These are phyloP conservation scores for Rhodofomes roseus DNA, from an alignment of 1,284 basidiomycete species.

Conservation along the genomic window DNA sequence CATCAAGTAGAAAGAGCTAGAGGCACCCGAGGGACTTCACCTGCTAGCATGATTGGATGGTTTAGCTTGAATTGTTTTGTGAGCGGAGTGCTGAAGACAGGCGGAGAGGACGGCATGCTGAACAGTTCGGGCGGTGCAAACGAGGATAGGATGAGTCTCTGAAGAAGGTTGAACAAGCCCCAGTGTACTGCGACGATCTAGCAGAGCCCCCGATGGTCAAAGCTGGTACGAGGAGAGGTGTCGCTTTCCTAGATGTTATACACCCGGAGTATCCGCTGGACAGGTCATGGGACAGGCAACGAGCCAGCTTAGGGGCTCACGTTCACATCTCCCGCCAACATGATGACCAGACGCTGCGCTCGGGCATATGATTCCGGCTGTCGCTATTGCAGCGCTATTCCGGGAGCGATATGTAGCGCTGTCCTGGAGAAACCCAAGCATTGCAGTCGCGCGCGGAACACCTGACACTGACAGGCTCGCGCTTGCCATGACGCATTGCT, in stretches of 20 bases:
- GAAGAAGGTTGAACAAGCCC: background rate
- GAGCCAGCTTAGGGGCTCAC: background rate
- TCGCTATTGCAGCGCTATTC: no score
- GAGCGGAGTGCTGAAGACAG: slow-evolving; percentile 59
- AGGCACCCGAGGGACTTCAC: slow-evolving; percentile 23
- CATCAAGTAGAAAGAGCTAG: background rate
- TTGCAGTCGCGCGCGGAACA: no score
- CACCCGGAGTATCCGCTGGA: background rate
- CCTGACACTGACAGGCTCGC: no score
- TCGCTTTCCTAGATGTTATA: background rate
- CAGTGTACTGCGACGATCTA: no score
- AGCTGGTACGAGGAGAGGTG: background rate
- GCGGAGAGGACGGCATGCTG: slow-evolving; percentile 54
- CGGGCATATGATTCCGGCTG: background rate
- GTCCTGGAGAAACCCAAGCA: background rate
- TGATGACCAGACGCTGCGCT: background rate
- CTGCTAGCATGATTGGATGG: slow-evolving; percentile 81
- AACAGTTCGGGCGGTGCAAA: background rate
- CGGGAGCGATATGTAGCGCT: background rate
- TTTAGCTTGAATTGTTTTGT: slow-evolving; percentile 72
- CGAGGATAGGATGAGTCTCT: background rate
- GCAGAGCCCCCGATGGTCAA: no score
- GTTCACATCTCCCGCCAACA: background rate
- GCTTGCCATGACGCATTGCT: no score
- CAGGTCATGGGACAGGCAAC: background rate